phyloP scores from a whole-genome alignment of 768 basidiomycete species.

The Kockovaella imperatae region DNA sequence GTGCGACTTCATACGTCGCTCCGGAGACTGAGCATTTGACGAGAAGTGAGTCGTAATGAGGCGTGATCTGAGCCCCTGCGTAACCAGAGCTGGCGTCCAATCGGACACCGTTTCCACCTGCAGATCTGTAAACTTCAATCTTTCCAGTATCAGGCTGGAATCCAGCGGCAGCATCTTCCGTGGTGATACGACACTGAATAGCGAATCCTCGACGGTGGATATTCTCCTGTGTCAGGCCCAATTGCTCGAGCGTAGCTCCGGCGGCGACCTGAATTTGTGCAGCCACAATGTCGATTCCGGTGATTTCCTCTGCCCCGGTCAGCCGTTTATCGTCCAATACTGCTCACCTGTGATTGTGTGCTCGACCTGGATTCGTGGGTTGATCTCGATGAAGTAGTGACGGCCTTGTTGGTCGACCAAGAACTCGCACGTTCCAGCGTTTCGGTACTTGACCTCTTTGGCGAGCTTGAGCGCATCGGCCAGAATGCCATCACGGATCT shows the following conservation, averaged over 20 bases:
- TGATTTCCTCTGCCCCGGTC: conserved; percentile 82
- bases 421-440: conserved; percentile 98
- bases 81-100: conserved; percentile 95
- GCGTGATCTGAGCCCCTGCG: conserved; percentile 97
- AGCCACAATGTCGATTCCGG: conserved; percentile 97
- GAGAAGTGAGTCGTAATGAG: conserved; percentile 94
- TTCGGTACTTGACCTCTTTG: conserved; percentile 85
- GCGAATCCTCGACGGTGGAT: conserved; percentile 94
- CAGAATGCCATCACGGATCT: conserved; percentile 79
- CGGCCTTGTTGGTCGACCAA: conserved; percentile 92
- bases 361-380: conserved; percentile 98
- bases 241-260: conserved; percentile 87
- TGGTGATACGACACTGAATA: conserved; percentile 97
- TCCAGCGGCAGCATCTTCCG: conserved; percentile 80
- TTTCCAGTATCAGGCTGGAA: conserved; percentile 99
- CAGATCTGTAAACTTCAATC: conserved; percentile 97
- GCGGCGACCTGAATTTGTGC: conserved; percentile 99
- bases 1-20: conserved; percentile 95
- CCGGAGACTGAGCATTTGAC: conserved; percentile 95
- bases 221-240: conserved; percentile 90
- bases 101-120: conserved; percentile 96
- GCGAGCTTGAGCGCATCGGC: conserved; percentile 89
- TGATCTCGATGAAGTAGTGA: conserved; percentile 99
- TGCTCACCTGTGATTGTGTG: conserved; percentile 89
- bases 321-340: background rate